Evolutionary conservation across 2,329 filamentous ascomycete species (phyloP), one percentile per base, ranked within the genome.

Genomic region (Mycosphaerella arachidis): DNA sequence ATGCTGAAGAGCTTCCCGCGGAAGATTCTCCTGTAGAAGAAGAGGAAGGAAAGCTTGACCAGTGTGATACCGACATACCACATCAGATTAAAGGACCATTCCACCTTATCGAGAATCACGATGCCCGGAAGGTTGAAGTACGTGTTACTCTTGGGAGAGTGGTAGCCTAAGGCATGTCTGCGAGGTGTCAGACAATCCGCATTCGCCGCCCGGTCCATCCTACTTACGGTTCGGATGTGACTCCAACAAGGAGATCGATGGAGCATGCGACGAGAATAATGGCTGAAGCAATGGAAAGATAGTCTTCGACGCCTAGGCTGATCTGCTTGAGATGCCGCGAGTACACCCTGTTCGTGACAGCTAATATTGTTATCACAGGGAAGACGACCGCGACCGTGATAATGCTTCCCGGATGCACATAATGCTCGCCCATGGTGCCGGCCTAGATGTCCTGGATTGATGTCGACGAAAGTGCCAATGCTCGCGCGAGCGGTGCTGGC

Each of bases 11-110:
- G 16, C n/a, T 50, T 27, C 18, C 46, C 46, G 6, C 46, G 46
- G 46, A 50, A 50, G 46, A 50, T 50, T 10, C 46, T n/a, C 18
- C 46, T n/a, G 46, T 50, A 50, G 46, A 50, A 50, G 46, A 50
- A 50, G 18, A 50, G 46, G 46, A 50, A 50, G 24, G 46, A 50
- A 1, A 50, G 46, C 46, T 50, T 50, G 46, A 50, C 46, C 46
- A 50, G 46, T n/a, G 46, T 50, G 46, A 50, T 50, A n/a, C 46
- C 46, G 20, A 50, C 46, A 50, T 50, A 50, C 46, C 46, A 50
- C 46, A 50, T 50, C 13, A 50, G 46, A n/a, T 50, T 50, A 16
- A 50, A 50, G 4, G 46, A 50, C 46, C 46, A 50, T 27, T 50
- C 46, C 46, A 50, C 46, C 27, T 50, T 50, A n/a, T 50, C 46